Conservation (phyloP, 2,329 filamentous ascomycete species). For the Teratosphaeria destructans region DNA sequence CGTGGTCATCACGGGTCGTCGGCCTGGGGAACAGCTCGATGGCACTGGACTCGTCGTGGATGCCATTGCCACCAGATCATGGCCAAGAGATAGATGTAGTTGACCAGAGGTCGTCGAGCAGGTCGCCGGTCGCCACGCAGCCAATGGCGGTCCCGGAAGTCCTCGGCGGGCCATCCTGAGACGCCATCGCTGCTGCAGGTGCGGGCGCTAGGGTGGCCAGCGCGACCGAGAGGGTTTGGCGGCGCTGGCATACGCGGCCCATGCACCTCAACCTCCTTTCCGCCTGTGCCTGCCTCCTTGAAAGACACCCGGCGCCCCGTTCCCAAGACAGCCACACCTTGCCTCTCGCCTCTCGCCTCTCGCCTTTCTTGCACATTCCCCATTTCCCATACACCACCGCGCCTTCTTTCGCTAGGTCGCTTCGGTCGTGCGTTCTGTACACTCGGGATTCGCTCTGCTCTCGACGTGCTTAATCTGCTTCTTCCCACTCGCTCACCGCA, state of each 20-base stretch:
- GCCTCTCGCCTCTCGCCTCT: background rate
- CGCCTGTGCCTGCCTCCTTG: constrained; percentile 15
- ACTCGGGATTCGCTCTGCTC: background rate
- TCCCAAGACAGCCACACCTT: constrained; percentile 6
- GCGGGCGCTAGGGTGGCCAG: background rate
- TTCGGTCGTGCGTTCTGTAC: background rate
- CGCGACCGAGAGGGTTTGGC: background rate
- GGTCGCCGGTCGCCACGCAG: background rate
- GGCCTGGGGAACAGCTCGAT: background rate
- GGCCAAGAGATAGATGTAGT: too few relatives aligned
- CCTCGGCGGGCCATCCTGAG: background rate
- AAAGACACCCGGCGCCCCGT: constrained; percentile 9
- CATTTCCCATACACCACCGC: constrained; percentile 10
- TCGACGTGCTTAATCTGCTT: background rate
- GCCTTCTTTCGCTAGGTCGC: constrained; percentile 12
- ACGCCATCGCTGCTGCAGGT: background rate
- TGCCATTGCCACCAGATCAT: background rate
- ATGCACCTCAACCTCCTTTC: constrained; percentile 7
- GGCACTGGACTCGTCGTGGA: background rate
- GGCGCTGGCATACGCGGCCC: constrained; percentile 4
- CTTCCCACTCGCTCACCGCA: constrained; percentile 2
- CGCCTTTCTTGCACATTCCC: background rate
- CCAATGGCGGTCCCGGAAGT: background rate
- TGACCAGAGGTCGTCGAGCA: background rate
- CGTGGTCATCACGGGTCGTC: background rate